phyloP scores from a whole-genome alignment of 106 monocot species.

The Xerophyta viscosa region DNA sequence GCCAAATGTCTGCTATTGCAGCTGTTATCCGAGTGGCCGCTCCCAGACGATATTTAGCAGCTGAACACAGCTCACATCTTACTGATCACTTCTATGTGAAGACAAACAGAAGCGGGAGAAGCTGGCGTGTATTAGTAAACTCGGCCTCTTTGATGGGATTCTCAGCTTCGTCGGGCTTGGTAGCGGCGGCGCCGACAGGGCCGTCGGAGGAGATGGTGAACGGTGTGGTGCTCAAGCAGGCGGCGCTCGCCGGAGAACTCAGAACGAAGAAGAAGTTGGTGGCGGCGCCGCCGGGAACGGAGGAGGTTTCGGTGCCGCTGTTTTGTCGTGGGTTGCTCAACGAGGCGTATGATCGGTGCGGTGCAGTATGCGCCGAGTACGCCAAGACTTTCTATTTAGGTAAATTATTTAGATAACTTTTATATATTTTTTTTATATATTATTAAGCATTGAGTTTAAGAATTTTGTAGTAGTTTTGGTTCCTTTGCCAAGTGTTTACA shows the following conservation, averaged over 20 bases:
- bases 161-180: background rate
- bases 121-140: no score
- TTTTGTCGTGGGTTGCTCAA: conserved; percentile 14
- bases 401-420: conserved; percentile 7
- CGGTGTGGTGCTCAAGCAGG: conserved; percentile 47
- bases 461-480: no score
- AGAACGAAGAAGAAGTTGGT: background rate
- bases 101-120: no score
- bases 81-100: no score
- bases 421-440: background rate
- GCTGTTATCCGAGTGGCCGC: no score
- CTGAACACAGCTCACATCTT: no score
- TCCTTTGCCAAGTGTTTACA: no score
- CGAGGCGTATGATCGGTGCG: conserved; percentile 40
- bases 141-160: background rate
- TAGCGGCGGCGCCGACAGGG: conserved; percentile 10
- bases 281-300: background rate
- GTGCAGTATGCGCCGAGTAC: conserved; percentile 53
- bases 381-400: conserved; percentile 59
- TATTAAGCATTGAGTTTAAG: no score
- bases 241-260: conserved; percentile 19
- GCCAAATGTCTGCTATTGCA: no score
- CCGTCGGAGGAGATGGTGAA: conserved; percentile 32
- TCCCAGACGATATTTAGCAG: no score
- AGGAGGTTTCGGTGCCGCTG: background rate